A percentile compares a stretch with the other conserved stretches of the same genome.
These are phyloP conservation scores for Syzygium aromaticum DNA, from an alignment of 345 rosid genomes.

Conservation along the genomic window DNA sequence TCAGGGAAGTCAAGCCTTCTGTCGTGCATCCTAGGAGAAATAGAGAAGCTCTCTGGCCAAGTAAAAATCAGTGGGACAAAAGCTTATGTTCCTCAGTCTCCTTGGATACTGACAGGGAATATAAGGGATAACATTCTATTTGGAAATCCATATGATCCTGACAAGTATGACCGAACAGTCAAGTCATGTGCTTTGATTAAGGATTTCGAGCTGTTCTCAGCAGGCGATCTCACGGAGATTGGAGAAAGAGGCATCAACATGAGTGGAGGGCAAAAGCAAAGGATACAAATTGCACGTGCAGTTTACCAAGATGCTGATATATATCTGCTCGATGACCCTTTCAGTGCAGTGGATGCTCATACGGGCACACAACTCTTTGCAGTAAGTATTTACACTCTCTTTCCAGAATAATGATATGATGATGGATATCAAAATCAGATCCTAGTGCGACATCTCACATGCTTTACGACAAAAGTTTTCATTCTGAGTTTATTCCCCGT, in stretches of 20 bases:
- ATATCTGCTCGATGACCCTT: conserved; percentile 86
- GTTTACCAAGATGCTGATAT: conserved; percentile 89
- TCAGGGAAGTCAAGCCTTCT: conserved; percentile 89
- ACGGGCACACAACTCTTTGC: conserved; percentile 83
- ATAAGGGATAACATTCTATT: conserved; percentile 82
- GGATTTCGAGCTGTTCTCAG: conserved; percentile 75
- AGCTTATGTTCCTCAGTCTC: conserved; percentile 87
- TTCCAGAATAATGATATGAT: neutral
- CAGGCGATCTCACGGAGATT: conserved; percentile 80
- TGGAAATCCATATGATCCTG: conserved; percentile 44
- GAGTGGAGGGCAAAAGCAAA: conserved; percentile 98
- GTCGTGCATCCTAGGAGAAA: conserved; percentile 73
- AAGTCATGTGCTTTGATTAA: conserved; percentile 70
- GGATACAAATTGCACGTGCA: conserved; percentile 92
- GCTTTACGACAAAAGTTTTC: neutral
- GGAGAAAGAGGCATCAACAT: conserved; percentile 96
- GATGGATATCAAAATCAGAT: neutral
- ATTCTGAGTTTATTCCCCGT: neutral
- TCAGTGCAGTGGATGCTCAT: conserved; percentile 97
- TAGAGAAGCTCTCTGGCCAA: conserved; percentile 58
- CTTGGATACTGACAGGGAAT: conserved; percentile 84
- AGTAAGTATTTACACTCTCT: conserved; percentile 15
- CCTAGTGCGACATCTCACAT: neutral
- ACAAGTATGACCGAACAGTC: conserved; percentile 54
- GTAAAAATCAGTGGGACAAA: conserved; percentile 72